These are phyloP conservation scores for Candida saitoana DNA, from an alignment of 805 yeast species.

Conservation along the genomic window DNA sequence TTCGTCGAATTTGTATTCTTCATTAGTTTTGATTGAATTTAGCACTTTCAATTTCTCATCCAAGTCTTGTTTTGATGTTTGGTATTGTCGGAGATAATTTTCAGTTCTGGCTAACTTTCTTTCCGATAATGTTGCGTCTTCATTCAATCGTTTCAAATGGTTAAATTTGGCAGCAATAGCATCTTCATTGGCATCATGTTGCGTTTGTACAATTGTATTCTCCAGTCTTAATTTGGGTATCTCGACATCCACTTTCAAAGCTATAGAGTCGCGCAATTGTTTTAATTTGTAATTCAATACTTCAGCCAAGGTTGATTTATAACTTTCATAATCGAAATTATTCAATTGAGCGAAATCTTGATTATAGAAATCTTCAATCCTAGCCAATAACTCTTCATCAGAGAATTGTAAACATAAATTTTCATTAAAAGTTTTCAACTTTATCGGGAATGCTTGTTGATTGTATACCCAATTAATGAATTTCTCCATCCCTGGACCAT, in stretches of 20 bases:
- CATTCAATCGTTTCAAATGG: slow-evolving; percentile 31
- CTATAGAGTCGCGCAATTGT: slow-evolving; percentile 16
- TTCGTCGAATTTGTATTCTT: slow-evolving; percentile 7
- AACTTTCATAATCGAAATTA: slow-evolving; percentile 22
- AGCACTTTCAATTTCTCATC: slow-evolving; percentile 12
- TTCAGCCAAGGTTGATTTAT: slow-evolving; percentile 26
- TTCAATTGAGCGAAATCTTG: slow-evolving; percentile 9
- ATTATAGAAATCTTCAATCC: slow-evolving; percentile 16
- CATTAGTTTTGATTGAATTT: slow-evolving; percentile 4
- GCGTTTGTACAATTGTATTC: slow-evolving; percentile 30
- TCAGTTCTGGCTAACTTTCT: slow-evolving; percentile 30
- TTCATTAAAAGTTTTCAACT: slow-evolving; percentile 18
- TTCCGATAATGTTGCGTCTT: slow-evolving; percentile 30
- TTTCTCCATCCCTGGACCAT: slow-evolving; percentile 25
- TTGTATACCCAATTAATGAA: slow-evolving; percentile 30
- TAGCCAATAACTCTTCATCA: slow-evolving; percentile 23
- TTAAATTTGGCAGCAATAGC: slow-evolving; percentile 28
- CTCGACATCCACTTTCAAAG: slow-evolving; percentile 10
- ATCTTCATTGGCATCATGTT: slow-evolving; percentile 31
- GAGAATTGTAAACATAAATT: slow-evolving; percentile 15
- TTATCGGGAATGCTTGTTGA: slow-evolving; percentile 12
- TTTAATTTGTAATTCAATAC: slow-evolving; percentile 19
- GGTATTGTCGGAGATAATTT: slow-evolving; percentile 20
- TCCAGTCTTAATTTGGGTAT: slow-evolving; percentile 20
- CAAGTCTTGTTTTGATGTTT: slow-evolving; percentile 13